Evolutionary conservation across 371 early-diverging fungal species (phyloP), one percentile per base, ranked within the genome.

Genomic region (Zychaea mexicana): DNA sequence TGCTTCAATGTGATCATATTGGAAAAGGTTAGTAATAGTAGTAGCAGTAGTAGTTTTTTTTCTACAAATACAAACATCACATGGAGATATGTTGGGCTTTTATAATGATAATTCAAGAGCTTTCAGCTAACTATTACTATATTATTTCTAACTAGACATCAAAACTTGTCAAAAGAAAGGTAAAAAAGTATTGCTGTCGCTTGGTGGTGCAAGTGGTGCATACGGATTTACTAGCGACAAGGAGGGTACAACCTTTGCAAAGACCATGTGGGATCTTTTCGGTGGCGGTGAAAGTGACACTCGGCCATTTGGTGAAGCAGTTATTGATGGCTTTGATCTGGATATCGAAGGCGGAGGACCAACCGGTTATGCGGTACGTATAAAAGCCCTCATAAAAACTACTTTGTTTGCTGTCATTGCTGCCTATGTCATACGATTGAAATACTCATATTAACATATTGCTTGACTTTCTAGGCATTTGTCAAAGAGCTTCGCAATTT

Each of bases 321-420:
- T 84, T 1, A 65, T 90, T 3, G 91, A 92, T 61, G 91, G 91
- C 0, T 79, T 90, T 42, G 91, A 91, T 65, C 69, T 92, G 45
- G 92, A 92, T 57, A 85, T 90, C 39, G 92, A 90, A 55, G 85
- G 85, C 56, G 86, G 90, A 19, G 67, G 70, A 17, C 67, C 72
- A 12, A 60, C 68, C 5, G 90, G 90, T 0, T 92, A 90, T 60
- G 66, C 76, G 0, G 76, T 45, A 58, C 76, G 45, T 28, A n/a
- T n/a, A n/a, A n/a, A n/a, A n/a, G n/a, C n/a, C n/a, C n/a, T n/a
- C n/a, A n/a, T n/a, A n/a, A n/a, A n/a, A n/a, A n/a, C 42, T 15
- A 42, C 5, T 42, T 1, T 61, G 24, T 67, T 72, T 65, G 45
- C 65, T 42, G n/a, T n/a, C n/a, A n/a, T n/a, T n/a, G n/a, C n/a